A percentile compares a stretch with the other conserved stretches of the same genome.
Evolutionary conservation across 1,284 basidiomycete genomes (phyloP).

Genomic region (Ganoderma sp.): DNA sequence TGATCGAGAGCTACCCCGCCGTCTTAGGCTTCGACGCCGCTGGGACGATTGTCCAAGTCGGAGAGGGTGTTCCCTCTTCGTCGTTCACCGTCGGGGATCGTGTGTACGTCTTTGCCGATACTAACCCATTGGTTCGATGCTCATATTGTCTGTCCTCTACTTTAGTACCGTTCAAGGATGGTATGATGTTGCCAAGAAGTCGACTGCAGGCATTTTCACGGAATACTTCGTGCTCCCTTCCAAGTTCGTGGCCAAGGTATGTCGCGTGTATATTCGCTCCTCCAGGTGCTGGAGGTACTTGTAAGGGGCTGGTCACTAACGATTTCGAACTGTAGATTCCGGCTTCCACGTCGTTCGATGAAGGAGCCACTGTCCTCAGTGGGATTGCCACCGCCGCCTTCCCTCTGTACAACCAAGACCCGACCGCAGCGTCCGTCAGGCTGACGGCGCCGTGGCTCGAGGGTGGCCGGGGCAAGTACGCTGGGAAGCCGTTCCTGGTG

Average conservation of each 20-base stretch:
- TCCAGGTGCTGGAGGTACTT: too few relatives aligned
- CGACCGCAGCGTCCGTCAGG: neutral
- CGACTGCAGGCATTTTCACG: neutral
- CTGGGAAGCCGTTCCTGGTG: constrained; percentile 40
- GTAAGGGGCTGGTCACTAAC: neutral
- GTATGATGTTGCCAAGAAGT: neutral
- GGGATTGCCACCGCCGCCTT: constrained; percentile 30
- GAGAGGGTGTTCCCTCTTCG: constrained; percentile 39
- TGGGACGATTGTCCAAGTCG: constrained; percentile 48
- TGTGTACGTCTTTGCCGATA: constrained; percentile 42
- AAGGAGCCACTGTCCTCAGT: constrained; percentile 32
- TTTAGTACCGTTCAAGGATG: constrained; percentile 1
- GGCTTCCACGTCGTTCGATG: constrained; percentile 25
- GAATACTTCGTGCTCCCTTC: constrained; percentile 34
- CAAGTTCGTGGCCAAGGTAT: constrained; percentile 14
- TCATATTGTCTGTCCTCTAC: neutral
- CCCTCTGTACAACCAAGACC: constrained; percentile 23
- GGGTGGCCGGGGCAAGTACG: constrained; percentile 41
- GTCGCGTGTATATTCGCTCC: neutral
- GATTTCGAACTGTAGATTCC: constrained; percentile 6
- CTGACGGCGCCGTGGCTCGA: constrained; percentile 31
- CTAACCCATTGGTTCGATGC: neutral
- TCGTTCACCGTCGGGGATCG: constrained; percentile 48
- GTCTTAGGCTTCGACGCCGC: constrained; percentile 55
- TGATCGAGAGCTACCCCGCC: constrained; percentile 44